These are phyloP conservation scores for Blastosporella zonata DNA, from an alignment of 1,284 basidiomycete genomes.

Conservation along the genomic window DNA sequence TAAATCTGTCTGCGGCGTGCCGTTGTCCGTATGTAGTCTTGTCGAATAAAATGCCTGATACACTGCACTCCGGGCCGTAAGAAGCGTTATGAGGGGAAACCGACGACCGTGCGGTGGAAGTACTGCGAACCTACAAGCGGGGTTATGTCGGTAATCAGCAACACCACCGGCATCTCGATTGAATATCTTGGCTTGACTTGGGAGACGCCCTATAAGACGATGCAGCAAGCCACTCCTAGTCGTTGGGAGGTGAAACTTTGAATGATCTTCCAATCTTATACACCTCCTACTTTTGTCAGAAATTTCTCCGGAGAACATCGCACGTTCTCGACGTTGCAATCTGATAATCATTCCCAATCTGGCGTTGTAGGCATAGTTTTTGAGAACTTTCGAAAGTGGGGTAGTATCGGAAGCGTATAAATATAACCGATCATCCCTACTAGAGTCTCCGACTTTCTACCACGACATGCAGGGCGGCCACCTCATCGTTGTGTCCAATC, in stretches of 20 bases:
- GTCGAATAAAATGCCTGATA: slow-evolving; percentile 12
- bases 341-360: slow-evolving; percentile 37
- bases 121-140: background rate
- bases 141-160: slow-evolving; percentile 13
- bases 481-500: slow-evolving; percentile 95
- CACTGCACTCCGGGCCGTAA: slow-evolving; percentile 9
- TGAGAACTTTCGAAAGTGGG: slow-evolving; percentile 2
- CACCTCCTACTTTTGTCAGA: background rate
- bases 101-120: slow-evolving; percentile 5
- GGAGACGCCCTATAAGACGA: background rate
- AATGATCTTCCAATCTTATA: background rate
- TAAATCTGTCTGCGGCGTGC: slow-evolving; percentile 20
- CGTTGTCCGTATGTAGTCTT: slow-evolving; percentile 15
- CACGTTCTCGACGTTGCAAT: slow-evolving; percentile 26
- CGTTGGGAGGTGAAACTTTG: background rate
- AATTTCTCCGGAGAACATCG: slow-evolving; percentile 15
- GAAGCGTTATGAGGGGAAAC: slow-evolving; percentile 9
- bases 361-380: slow-evolving; percentile 18
- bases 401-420: slow-evolving; percentile 8
- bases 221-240: background rate
- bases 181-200: background rate
- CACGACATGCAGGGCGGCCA: slow-evolving; percentile 39
- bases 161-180: slow-evolving; percentile 7
- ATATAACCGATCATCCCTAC: slow-evolving; percentile 4
- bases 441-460: background rate